Evolutionary conservation across 257 asterid species (phyloP).

Genomic region (Perilla frutescens): DNA sequence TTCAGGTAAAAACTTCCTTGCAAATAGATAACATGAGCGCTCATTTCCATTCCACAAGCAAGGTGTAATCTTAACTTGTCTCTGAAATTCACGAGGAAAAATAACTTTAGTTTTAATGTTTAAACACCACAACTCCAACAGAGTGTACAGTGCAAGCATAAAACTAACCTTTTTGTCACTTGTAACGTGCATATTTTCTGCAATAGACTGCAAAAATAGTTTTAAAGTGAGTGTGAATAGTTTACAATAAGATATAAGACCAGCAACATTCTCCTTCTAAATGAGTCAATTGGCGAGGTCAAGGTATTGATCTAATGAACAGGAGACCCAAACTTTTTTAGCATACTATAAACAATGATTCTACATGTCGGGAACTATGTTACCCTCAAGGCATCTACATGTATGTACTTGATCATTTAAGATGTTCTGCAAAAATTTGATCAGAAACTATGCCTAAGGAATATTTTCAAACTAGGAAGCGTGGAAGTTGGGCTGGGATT

Average conservation of each 20-base stretch:
- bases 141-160: slow-evolving; percentile 27
- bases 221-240: slow-evolving; percentile 22
- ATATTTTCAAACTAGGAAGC: slow-evolving; percentile 1
- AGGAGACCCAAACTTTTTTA: background rate
- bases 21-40: slow-evolving; percentile 83
- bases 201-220: slow-evolving; percentile 74
- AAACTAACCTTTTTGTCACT: slow-evolving; percentile 69
- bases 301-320: background rate
- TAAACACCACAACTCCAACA: slow-evolving; percentile 15
- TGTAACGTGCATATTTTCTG: slow-evolving; percentile 79
- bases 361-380: background rate
- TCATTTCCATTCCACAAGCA: slow-evolving; percentile 92
- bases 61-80: slow-evolving; percentile 53
- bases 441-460: background rate
- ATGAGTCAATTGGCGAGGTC: background rate
- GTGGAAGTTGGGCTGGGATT: background rate
- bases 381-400: background rate
- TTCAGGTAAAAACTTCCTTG: slow-evolving; percentile 88
- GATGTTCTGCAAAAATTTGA: background rate
- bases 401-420: background rate
- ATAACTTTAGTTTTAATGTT: background rate
- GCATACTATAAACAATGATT: background rate
- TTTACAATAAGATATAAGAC: background rate
- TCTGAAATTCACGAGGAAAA: slow-evolving; percentile 55
- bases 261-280: background rate